phyloP scores from a whole-genome alignment of 148 eudicot species.

The Selenicereus undatus region DNA sequence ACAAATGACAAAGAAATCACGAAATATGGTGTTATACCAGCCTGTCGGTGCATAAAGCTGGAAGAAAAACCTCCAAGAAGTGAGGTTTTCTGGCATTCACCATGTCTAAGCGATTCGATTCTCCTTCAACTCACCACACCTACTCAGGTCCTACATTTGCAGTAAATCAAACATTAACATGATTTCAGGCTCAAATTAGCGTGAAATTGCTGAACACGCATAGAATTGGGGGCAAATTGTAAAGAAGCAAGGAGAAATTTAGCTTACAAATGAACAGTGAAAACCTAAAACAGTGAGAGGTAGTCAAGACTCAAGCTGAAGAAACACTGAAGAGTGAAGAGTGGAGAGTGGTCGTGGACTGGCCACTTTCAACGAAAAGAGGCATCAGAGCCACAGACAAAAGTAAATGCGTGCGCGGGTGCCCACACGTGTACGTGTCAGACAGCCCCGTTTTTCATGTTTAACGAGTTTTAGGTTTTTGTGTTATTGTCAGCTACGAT shows the following conservation, averaged over 20 bases:
- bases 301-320: background rate
- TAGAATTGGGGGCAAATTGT: background rate
- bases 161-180: background rate
- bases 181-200: background rate
- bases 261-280: background rate
- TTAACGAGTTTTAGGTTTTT: too few relatives aligned
- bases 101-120: conserved; percentile 18
- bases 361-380: background rate
- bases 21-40: conserved; percentile 28
- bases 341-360: background rate
- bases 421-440: background rate
- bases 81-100: conserved; percentile 40
- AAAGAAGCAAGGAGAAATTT: background rate
- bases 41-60: conserved; percentile 41
- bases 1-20: background rate
- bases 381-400: background rate
- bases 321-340: background rate
- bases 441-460: too few relatives aligned
- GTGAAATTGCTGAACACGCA: background rate
- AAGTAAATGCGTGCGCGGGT: background rate
- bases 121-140: background rate
- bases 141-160: background rate
- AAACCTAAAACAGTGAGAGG: background rate
- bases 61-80: conserved; percentile 53
- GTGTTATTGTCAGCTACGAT: too few relatives aligned